Evolutionary conservation across 1,139 yeast species (phyloP), one percentile per base, ranked within the genome.

Genomic region (Debaryomyces coudertii): DNA sequence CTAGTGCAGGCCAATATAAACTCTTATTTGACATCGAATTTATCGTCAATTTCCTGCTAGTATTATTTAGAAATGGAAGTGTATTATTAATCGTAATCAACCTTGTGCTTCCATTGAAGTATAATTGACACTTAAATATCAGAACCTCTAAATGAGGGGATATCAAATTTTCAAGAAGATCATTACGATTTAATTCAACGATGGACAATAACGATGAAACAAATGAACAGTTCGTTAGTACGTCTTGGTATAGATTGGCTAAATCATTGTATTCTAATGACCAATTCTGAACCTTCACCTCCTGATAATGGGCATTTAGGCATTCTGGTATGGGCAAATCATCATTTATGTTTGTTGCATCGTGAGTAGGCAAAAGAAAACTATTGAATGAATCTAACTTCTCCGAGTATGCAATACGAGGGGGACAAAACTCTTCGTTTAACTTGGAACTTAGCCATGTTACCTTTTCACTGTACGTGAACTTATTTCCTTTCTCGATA

Each of bases 161-260:
- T 2, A 76, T 62, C 8, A 55, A 46, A 2, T 53, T 48, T 25
- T 44, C 43, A 7, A 62, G 52, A 12, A 36, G 50, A 2, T 45
- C 46, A 11, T 53, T 45, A 40, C 54, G 59, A 27, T 53, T 44
- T 36, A 55, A 43, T 37, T 58, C 58, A 2, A 66, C 58, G 1
- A 77, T 62, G 1, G 84, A 75, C 24, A 85, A 66, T 30, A 86
- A 60, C 0, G 90, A 76, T 3, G 90, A 84, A 2, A 88, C 89
- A 53, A 88, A 80, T 0, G 95, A 86, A 62, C 96, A 89, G 59
- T 88, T 85, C n/a, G 80, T 75, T 15, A 86, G 64, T 1, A 76
- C 58, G 53, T 83, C 88, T 56, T 83, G 89, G 57, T 74, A 71
- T 16, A 76, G 60, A 4, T 56, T 67, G 35, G 45, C 45, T 47